Base-by-base conservation (phyloP, 768 basidiomycete species). In the Lactarius pseudohatsudake region DNA sequence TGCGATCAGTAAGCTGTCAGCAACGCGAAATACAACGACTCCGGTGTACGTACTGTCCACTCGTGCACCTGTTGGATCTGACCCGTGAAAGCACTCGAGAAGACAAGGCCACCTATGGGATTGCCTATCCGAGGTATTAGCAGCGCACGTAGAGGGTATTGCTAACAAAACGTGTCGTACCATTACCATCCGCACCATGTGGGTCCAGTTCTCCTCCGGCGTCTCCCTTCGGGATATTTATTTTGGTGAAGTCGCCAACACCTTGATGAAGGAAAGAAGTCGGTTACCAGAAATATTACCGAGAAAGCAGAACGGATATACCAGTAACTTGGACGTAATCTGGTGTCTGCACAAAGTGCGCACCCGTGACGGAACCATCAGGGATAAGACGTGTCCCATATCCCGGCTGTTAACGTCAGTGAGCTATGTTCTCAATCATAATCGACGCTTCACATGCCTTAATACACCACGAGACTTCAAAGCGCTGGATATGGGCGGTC, bases 371-470 rank as follows among this genome's bases (percentile, higher is more conserved):
- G n/a, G 86, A 77, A 36, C 88, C 91, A 61, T 86, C 83, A 13
- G 90, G 91, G 68, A 93, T 90, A 70, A 89, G 73, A 58, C 85
- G 86, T 16, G 84, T 82, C 36, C 89, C 89, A 57, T 85, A 81
- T 43, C 83, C 84, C 69, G 77, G 74, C 86, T 88, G 64, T 56
- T 34, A 38, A 43, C 6, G 34, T 43, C 38, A 15, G 50, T 59
- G 43, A 64, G 58, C 16, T 22, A 45, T n/a, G 18, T 22, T 43
- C 4, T 26, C 28, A n/a, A n/a, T 30, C 41, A 45, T 64, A 43
- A 53, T 57, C 43, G 30, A 54, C 43, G 30, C 32, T 57, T 15
- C 34, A 74, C 72, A 45, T 62, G 74, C 80, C 74, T 85, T 77
- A 47, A 73, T 73, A 70, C 87, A 88, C 80, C 81, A 88, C 36